phyloP scores from a whole-genome alignment of 192 early-diverging fungal species.

The Podila clonocystis region DNA sequence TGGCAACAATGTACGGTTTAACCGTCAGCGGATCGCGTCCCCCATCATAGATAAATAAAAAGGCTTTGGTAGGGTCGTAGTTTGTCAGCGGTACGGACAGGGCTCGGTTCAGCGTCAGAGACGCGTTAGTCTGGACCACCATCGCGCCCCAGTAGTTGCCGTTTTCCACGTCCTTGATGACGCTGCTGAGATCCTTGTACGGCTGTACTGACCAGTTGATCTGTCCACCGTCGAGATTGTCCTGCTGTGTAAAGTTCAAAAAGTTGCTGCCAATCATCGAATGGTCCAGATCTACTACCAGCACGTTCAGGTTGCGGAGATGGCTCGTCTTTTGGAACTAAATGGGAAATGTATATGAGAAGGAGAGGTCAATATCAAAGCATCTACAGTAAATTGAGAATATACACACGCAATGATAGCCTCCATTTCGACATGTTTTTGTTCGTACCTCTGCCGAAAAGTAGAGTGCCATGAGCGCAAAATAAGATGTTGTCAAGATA shows the following conservation, averaged over 20 bases:
- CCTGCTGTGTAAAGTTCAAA: slow-evolving; percentile 33
- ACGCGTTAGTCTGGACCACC: slow-evolving; percentile 24
- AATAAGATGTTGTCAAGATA: slow-evolving; percentile 30
- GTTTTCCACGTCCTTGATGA: slow-evolving; percentile 30
- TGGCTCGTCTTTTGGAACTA: slow-evolving; percentile 18
- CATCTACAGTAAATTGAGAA: not conserved
- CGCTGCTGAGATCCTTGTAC: slow-evolving; percentile 14
- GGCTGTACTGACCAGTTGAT: slow-evolving; percentile 32
- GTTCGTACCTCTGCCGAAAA: slow-evolving; percentile 30
- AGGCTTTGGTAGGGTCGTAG: slow-evolving; percentile 38
- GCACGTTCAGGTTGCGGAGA: slow-evolving; percentile 20
- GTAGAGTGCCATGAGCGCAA: slow-evolving; percentile 36
- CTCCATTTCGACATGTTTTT: not conserved
- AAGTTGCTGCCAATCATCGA: slow-evolving; percentile 37
- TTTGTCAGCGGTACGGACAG: slow-evolving; percentile 15
- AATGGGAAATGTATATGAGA: not conserved
- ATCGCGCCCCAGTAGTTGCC: slow-evolving; percentile 47
- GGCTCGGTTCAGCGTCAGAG: slow-evolving; percentile 23
- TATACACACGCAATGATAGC: too few relatives aligned
- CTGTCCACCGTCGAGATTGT: slow-evolving; percentile 8
- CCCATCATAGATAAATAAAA: slow-evolving; percentile 39
- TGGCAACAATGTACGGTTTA: slow-evolving; percentile 30
- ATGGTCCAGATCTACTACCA: slow-evolving; percentile 38
- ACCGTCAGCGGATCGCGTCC: slow-evolving; percentile 34
- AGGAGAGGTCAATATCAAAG: not conserved